These are phyloP conservation scores for Cryptococcus sp. DNA, from an alignment of 1,284 basidiomycete genomes.

Conservation along the genomic window DNA sequence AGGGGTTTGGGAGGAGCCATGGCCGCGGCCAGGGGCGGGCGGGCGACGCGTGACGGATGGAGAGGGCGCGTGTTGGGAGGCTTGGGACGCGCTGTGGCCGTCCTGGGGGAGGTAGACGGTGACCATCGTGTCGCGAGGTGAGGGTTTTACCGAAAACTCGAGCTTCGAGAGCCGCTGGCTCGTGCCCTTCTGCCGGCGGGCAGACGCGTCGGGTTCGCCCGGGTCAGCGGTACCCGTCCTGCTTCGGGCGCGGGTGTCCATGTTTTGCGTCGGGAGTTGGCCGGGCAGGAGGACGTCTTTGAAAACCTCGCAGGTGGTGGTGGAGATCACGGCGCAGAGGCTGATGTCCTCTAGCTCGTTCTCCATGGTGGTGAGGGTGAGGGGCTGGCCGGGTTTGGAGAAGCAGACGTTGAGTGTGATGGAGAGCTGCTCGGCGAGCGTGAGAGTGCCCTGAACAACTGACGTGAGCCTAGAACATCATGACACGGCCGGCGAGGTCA, in stretches of 20 bases:
- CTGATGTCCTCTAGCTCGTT: conserved; percentile 29
- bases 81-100: too few relatives aligned
- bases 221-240: not conserved
- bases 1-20: too few relatives aligned
- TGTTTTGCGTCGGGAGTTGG: not conserved
- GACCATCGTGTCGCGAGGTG: not conserved
- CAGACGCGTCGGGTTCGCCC: not conserved
- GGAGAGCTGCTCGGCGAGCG: conserved; percentile 43
- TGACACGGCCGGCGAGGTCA: not conserved
- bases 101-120: not conserved
- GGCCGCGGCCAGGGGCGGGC: not conserved
- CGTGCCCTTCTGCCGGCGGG: not conserved
- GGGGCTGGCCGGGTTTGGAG: conserved; percentile 43
- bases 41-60: not conserved
- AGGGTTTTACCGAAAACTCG: not conserved
- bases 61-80: too few relatives aligned
- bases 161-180: not conserved
- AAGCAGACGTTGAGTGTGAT: conserved; percentile 44
- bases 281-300: conserved; percentile 6
- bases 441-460: conserved; percentile 36
- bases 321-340: conserved; percentile 47
- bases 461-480: too few relatives aligned
- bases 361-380: conserved; percentile 37
- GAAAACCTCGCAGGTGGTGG: conserved; percentile 43
- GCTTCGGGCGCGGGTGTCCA: not conserved